These are phyloP conservation scores for Euphrasia confusa DNA, from an alignment of 257 asterid species.

Conservation along the genomic window DNA sequence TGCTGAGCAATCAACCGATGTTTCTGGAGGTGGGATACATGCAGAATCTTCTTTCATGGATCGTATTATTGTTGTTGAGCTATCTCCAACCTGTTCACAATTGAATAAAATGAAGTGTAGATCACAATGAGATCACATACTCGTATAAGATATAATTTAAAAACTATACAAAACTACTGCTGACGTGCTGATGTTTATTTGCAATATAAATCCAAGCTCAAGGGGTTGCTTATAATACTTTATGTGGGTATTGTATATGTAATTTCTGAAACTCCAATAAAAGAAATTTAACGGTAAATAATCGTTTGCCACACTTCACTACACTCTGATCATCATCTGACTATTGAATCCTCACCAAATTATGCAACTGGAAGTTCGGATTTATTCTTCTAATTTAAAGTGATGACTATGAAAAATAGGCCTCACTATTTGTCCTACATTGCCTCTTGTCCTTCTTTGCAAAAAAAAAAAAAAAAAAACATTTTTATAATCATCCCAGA, in stretches of 20 bases:
- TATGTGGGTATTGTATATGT: not conserved
- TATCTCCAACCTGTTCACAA: conserved; percentile 43
- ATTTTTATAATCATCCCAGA: not conserved
- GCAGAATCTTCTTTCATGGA: conserved; percentile 41
- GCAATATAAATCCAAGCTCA: not conserved
- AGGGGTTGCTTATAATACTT: not conserved
- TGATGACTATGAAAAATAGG: too few species aligned
- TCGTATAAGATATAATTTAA: conserved; percentile 4
- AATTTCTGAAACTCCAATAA: too few species aligned
- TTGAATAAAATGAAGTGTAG: conserved; percentile 22
- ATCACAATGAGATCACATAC: conserved; percentile 21
- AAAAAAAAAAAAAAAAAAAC: too few species aligned
- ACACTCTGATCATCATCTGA: too few species aligned
- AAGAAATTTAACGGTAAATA: too few species aligned
- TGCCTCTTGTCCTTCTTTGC: too few species aligned
- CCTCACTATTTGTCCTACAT: too few species aligned
- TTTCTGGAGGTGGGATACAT: conserved; percentile 34
- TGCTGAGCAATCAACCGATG: conserved; percentile 36
- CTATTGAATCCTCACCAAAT: too few species aligned
- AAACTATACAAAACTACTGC: not conserved
- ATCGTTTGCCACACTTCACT: too few species aligned
- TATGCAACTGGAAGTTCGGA: too few species aligned
- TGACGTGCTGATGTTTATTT: not conserved
- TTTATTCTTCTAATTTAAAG: too few species aligned
- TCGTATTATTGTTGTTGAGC: conserved; percentile 33